Evolutionary conservation across 1,284 basidiomycete genomes (phyloP), one percentile per base, ranked within the genome.

Genomic region (Vanrija sp.): DNA sequence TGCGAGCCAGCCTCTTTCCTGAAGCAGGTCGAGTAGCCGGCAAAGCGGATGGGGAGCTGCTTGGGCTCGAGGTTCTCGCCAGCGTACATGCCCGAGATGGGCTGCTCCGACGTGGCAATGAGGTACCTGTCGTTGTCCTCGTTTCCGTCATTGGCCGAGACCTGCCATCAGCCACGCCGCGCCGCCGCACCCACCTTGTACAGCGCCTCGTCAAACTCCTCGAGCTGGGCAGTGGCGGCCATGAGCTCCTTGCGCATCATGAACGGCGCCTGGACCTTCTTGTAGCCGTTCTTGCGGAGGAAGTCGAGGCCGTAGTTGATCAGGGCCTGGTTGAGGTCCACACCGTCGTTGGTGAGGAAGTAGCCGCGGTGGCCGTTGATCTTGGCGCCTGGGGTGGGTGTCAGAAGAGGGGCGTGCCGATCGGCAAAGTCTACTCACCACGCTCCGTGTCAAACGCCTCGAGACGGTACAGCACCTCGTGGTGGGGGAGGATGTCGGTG

Each of bases 201-300:
- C 22, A 98, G 79, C 65, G 96, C 94, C 78, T 98, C 96, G 73
- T 98, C 95, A 66, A 98, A 98, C 75, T 98, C 90, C 68, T 94
- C 90, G 16, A 98, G 84, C 74, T 98, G 95, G 2, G 95, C 95
- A 0, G 95, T 98, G 79, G 95, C 95, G 56, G 84, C 85, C 96
- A 98, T 98, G 67, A 89, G 82, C 44, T 95, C 89, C 77, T 94
- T 96, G 79, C 93, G 92, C 89, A 98, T 97, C 82, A 98, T 88
- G 80, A 98, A 98, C 0, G 95, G 95, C 1, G 94, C 90, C 76
- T 95, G 92, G 57, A 98, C 85, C 79, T 96, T 98, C 79, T 87
- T 95, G 83, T 88, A 98, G 2, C 82, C 83, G 48, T 82, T 82
- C 59, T 82, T 84, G 42, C 91, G 82, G 53, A 98, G 79, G 75